Evolutionary conservation across 2,329 filamentous ascomycete species (phyloP).

Genomic region (Elsinoe ampelina): DNA sequence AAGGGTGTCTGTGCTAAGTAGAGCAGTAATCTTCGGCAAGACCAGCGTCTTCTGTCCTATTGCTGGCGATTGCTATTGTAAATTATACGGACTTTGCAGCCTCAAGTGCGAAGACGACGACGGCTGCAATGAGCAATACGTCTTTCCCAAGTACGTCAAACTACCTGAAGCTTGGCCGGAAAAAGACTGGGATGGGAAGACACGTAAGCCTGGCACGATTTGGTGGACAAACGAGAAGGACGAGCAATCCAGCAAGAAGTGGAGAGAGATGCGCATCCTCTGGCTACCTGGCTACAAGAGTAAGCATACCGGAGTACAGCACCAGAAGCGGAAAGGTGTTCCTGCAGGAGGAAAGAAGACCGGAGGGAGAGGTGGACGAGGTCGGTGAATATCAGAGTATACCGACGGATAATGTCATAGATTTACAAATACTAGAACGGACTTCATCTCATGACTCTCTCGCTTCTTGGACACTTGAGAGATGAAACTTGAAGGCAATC

Average conservation of each 20-base stretch:
- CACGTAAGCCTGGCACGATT: not conserved
- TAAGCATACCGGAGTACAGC: not conserved
- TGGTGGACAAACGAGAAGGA: no score
- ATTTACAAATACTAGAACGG: no score
- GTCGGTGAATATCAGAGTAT: not conserved
- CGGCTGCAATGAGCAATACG: slow-evolving; percentile 47
- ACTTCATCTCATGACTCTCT: not conserved
- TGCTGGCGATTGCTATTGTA: slow-evolving; percentile 56
- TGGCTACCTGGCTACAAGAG: not conserved
- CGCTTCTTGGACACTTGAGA: not conserved
- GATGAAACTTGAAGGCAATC: not conserved
- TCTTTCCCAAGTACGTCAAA: slow-evolving; percentile 47
- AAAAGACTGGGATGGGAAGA: slow-evolving; percentile 43
- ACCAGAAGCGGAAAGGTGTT: slow-evolving; percentile 3
- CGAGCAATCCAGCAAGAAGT: not conserved
- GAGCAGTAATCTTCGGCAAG: slow-evolving; percentile 14
- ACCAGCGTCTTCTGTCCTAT: slow-evolving; percentile 48
- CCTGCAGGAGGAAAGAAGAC: not conserved
- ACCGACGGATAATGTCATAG: not conserved
- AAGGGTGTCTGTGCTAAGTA: not conserved
- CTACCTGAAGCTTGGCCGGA: slow-evolving; percentile 55
- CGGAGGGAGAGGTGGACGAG: not conserved
- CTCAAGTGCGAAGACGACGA: slow-evolving; percentile 33
- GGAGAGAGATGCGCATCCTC: not conserved
- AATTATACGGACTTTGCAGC: slow-evolving; percentile 54